Evolutionary conservation across 75 land plant species (phyloP), one percentile per base, ranked within the genome.

Genomic region (Pinus albicaulis): DNA sequence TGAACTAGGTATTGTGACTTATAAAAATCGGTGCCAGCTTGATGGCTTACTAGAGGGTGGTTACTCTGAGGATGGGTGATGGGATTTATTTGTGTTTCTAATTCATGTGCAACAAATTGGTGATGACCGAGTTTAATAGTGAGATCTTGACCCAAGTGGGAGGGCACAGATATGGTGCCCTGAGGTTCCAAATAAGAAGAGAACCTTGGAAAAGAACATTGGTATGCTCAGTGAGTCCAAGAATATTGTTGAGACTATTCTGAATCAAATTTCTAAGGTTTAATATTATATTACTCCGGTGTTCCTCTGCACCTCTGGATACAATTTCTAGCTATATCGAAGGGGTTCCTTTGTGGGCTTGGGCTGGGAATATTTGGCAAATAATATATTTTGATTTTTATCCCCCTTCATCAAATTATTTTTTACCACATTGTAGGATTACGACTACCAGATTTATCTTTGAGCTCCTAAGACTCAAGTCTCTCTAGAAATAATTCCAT

Each of bases 1-100:
- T 55, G 41, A 58, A 53, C 79, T 82, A 55, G 81, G 71, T 41
- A 82, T 61, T 3, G 26, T 80, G 63, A 79, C 59, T 59, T 87
- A 74, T 77, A 87, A 87, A n/a, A n/a, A n/a, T n/a, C n/a, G n/a
- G n/a, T n/a, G n/a, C n/a, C n/a, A 82, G 89, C 69, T 16, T 85
- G 59, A 72, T 25, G 5, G 87, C 85, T 0, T 90, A 90, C 23
- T 90, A 87, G 89, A 85, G 81, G 77, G 81, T 87, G 13, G 87
- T 85, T 13, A 52, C 81, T 24, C 75, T 81, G 56, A 74, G 92
- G 60, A 28, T 87, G 59, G 89, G 86, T 6, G 92, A 90, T 57
- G 74, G 52, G 44, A 77, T 87, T 26, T 83, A 87, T 11, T 69
- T 87, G 56, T 87, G 85, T 72, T 62, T 90, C 31, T 71, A 76